Evolutionary conservation across 1,139 yeast genomes (phyloP).

Genomic region (Zygosaccharomyces pseudobailii): DNA sequence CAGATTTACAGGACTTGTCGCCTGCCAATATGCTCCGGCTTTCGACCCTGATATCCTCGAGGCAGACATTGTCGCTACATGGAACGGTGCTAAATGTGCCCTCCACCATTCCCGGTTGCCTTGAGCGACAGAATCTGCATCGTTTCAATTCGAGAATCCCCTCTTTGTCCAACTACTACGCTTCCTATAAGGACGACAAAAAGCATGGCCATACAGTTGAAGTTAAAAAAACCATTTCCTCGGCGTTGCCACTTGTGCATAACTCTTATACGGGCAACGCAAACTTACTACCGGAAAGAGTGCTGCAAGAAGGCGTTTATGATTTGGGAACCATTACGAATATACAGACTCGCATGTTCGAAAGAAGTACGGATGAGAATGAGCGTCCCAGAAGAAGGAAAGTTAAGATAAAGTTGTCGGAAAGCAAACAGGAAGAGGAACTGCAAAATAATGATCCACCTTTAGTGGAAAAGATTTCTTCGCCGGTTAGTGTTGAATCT

Average conservation of each 20-base stretch:
- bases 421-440: constrained; percentile 5
- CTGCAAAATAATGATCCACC: not conserved
- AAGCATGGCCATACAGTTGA: constrained; percentile 7
- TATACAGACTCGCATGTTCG: constrained; percentile 31
- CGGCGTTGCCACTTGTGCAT: constrained; percentile 6
- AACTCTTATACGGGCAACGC: constrained; percentile 10
- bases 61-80: constrained; percentile 71
- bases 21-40: constrained; percentile 68
- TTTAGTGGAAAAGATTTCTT: not conserved
- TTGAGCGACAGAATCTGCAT: constrained; percentile 38
- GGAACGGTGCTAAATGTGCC: constrained; percentile 44
- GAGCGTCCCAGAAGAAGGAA: constrained; percentile 30
- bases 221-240: constrained; percentile 11
- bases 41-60: constrained; percentile 64
- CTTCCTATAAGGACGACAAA: constrained; percentile 12
- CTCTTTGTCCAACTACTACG: constrained; percentile 28
- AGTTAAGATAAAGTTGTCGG: constrained; percentile 16
- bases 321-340: constrained; percentile 26
- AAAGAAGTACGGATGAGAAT: constrained; percentile 27
- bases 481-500: not conserved
- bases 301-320: constrained; percentile 23
- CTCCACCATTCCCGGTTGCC: constrained; percentile 33
- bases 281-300: constrained; percentile 26
- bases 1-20: constrained; percentile 43
- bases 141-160: constrained; percentile 35